Percentiles rank a stretch among this genome's conserved stretches.
phyloP scores from a whole-genome alignment of 2,329 filamentous ascomycete genomes.

The Sporothrix dimorphospora region DNA sequence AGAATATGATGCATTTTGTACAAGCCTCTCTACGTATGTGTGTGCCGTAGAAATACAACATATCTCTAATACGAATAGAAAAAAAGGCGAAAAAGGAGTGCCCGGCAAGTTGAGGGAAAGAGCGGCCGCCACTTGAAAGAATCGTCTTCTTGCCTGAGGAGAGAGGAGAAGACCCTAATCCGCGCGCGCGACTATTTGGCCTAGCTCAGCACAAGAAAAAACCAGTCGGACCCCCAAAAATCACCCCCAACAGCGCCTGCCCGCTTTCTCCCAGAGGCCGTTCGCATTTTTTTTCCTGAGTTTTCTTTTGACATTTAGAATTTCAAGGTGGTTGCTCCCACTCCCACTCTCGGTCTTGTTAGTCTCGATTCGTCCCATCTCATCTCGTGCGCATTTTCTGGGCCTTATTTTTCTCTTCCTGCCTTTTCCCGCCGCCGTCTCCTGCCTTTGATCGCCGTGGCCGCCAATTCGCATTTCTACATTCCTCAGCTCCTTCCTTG shows the following conservation, averaged over 20 bases:
- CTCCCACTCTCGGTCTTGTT: constrained; percentile 12
- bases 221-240: not conserved
- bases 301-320: not conserved
- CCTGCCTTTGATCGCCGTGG: constrained; percentile 15
- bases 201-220: constrained; percentile 32
- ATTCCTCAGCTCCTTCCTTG: constrained; percentile 13
- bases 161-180: constrained; percentile 25
- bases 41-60: not conserved
- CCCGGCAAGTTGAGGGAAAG: not conserved
- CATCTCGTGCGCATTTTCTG: constrained; percentile 25
- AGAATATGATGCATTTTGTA: not conserved
- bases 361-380: constrained; percentile 25
- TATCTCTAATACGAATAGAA: not conserved
- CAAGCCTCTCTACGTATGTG: not conserved
- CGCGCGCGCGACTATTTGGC: constrained; percentile 15
- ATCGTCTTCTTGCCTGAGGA: not conserved
- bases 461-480: not conserved
- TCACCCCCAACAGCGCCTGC: not conserved
- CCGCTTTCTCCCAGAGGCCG: not conserved
- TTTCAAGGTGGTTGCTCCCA: constrained; percentile 13
- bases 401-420: constrained; percentile 26
- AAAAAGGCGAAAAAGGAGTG: not conserved
- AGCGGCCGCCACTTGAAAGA: not conserved
- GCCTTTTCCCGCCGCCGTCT: constrained; percentile 25
- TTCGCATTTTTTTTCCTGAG: not conserved